Evolutionary conservation across 257 asterid genomes (phyloP).

Genomic region (Scutellaria barbata): DNA sequence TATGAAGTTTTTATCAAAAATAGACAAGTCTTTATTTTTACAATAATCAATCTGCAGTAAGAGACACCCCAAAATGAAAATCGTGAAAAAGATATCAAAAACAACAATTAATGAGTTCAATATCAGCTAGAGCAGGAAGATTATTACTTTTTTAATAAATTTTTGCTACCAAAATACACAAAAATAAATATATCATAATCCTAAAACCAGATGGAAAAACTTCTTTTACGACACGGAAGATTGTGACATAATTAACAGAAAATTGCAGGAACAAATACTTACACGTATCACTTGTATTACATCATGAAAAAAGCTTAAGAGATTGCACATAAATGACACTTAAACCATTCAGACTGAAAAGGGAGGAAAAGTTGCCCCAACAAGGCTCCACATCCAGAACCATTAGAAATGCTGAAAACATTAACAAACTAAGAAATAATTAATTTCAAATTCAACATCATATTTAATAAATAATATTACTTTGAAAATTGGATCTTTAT

Average conservation of each 20-base stretch:
- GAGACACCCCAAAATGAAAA: constrained; percentile 17
- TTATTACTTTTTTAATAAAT: too few species aligned
- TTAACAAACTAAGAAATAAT: constrained; percentile 24
- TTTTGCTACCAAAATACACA: constrained; percentile 4
- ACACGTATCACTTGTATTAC: constrained; percentile 16
- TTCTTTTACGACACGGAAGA: constrained; percentile 29
- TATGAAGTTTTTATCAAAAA: neutral
- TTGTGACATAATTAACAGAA: constrained; percentile 19
- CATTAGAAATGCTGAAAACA: constrained; percentile 38
- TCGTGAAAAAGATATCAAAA: constrained; percentile 16
- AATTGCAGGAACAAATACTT: constrained; percentile 31
- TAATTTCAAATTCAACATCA: constrained; percentile 27
- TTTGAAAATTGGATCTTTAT: neutral
- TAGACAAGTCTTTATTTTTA: constrained; percentile 16
- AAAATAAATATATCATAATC: neutral
- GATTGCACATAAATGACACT: constrained; percentile 35
- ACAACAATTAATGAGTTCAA: neutral
- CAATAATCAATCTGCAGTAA: constrained; percentile 32
- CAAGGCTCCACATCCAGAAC: too few species aligned
- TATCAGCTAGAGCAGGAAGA: neutral
- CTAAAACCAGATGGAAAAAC: constrained; percentile 22
- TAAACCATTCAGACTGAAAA: constrained; percentile 30
- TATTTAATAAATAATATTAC: neutral
- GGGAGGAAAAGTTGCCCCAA: constrained; percentile 26
- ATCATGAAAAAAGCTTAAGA: constrained; percentile 14